These are phyloP conservation scores for Chondrus crispus DNA, from an alignment of 23 red algal genomes.

Conservation along the genomic window DNA sequence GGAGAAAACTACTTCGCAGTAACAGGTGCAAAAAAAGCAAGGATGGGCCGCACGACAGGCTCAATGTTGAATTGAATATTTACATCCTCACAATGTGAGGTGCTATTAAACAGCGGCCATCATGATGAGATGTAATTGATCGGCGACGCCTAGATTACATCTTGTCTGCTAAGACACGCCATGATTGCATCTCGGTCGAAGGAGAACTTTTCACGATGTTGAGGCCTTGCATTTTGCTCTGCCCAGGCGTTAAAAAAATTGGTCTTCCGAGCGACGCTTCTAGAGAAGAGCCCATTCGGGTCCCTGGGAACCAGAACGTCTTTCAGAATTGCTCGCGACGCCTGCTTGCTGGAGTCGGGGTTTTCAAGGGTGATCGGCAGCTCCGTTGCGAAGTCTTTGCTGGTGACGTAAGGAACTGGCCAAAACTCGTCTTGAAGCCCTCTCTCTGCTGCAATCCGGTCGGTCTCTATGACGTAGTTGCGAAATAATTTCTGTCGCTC, in stretches of 20 bases:
- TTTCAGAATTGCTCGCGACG: not conserved
- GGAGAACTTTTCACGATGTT: not conserved
- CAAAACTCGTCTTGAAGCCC: constrained; percentile 54
- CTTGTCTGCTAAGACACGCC: not conserved
- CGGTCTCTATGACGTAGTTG: constrained; percentile 46
- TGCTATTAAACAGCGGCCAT: too few species aligned
- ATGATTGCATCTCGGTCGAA: not conserved
- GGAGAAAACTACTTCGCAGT: too few species aligned
- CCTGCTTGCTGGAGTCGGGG: not conserved
- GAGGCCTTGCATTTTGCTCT: not conserved
- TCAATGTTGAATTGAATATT: too few species aligned
- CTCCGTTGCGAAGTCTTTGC: constrained; percentile 46
- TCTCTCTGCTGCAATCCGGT: constrained; percentile 41
- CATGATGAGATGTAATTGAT: too few species aligned
- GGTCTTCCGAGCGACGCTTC: not conserved
- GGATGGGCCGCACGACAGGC: too few species aligned
- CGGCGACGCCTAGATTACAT: too few species aligned
- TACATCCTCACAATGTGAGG: too few species aligned
- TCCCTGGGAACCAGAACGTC: not conserved
- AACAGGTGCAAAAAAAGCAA: too few species aligned
- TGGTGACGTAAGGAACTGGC: constrained; percentile 55
- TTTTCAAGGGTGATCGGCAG: not conserved
- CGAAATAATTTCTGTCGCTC: constrained; percentile 41
- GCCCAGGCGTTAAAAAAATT: not conserved
- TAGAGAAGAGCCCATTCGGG: not conserved